phyloP scores from a whole-genome alignment of 306 rosid genomes.

The Biancaea sappan region DNA sequence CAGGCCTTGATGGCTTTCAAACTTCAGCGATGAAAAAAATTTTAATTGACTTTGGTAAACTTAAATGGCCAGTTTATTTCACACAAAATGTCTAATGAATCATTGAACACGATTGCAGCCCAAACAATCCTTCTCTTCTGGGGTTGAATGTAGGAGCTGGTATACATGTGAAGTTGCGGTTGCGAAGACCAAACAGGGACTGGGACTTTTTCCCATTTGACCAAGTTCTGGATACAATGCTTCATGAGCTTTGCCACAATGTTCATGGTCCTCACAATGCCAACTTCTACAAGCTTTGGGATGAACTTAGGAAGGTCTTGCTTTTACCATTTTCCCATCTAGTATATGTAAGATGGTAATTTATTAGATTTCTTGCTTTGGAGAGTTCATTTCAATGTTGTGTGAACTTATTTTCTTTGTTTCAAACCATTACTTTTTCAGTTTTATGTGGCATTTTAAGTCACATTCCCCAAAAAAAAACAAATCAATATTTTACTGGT shows the following conservation, averaged over 20 bases:
- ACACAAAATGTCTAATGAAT: conserved; percentile 15
- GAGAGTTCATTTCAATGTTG: background rate
- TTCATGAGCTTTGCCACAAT: conserved; percentile 96
- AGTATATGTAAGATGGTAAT: background rate
- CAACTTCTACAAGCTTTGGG: conserved; percentile 93
- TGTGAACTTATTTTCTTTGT: conserved; percentile 8
- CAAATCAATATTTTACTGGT: background rate
- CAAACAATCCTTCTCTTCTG: conserved; percentile 59
- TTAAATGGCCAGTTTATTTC: background rate
- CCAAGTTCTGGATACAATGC: conserved; percentile 90
- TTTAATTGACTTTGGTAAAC: background rate
- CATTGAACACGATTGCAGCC: conserved; percentile 57
- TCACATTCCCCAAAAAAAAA: background rate
- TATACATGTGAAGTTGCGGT: conserved; percentile 76
- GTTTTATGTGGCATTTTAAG: conserved; percentile 4
- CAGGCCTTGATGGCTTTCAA: conserved; percentile 6
- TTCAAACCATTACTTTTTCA: conserved; percentile 9
- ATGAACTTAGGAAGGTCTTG: conserved; percentile 83
- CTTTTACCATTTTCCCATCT: conserved; percentile 25
- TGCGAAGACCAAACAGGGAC: conserved; percentile 76
- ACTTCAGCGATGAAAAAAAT: background rate
- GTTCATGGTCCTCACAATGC: conserved; percentile 79
- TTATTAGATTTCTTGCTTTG: background rate
- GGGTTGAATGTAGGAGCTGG: conserved; percentile 88
- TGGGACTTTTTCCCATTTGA: conserved; percentile 66